Percentiles rank a stretch among this genome's conserved stretches.
phyloP scores from a whole-genome alignment of 169 alveolate species.

The Plasmodium ovale region DNA sequence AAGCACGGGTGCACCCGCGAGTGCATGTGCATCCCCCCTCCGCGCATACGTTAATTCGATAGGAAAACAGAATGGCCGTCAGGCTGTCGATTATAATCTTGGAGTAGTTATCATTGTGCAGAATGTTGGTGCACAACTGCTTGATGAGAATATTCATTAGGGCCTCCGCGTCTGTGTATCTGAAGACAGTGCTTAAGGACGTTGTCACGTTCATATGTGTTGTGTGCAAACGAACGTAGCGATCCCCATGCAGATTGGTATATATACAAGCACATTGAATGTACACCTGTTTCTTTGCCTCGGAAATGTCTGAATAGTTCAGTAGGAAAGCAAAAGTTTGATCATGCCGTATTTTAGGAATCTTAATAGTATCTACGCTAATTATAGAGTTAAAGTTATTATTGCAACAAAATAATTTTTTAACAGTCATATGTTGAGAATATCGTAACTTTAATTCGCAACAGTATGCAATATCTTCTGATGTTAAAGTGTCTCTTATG shows the following conservation, averaged over 20 bases:
- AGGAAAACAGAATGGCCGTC: conserved; percentile 66
- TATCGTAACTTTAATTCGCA: conserved; percentile 84
- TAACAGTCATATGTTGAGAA: conserved; percentile 75
- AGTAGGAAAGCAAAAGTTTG: conserved; percentile 80
- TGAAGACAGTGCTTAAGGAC: conserved; percentile 74
- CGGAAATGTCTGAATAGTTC: conserved; percentile 76
- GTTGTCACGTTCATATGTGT: conserved; percentile 78
- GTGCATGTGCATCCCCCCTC: no score
- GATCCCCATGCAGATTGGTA: conserved; percentile 76
- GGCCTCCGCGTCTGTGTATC: conserved; percentile 79
- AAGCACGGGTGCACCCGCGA: no score
- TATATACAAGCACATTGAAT: conserved; percentile 85
- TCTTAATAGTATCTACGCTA: conserved; percentile 75
- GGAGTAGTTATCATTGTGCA: conserved; percentile 66
- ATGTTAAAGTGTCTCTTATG: conserved; percentile 57
- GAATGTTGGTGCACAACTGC: conserved; percentile 74
- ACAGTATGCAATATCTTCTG: conserved; percentile 78
- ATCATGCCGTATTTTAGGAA: conserved; percentile 83
- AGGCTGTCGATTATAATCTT: conserved; percentile 41
- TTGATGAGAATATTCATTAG: conserved; percentile 78
- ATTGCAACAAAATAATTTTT: conserved; percentile 78
- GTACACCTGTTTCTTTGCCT: conserved; percentile 71
- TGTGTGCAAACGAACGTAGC: conserved; percentile 82
- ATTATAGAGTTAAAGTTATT: conserved; percentile 79
- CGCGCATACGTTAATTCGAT: conserved; percentile 40